Base-by-base conservation (phyloP, 2,329 filamentous ascomycete genomes). In the Ascochyta fabae region DNA sequence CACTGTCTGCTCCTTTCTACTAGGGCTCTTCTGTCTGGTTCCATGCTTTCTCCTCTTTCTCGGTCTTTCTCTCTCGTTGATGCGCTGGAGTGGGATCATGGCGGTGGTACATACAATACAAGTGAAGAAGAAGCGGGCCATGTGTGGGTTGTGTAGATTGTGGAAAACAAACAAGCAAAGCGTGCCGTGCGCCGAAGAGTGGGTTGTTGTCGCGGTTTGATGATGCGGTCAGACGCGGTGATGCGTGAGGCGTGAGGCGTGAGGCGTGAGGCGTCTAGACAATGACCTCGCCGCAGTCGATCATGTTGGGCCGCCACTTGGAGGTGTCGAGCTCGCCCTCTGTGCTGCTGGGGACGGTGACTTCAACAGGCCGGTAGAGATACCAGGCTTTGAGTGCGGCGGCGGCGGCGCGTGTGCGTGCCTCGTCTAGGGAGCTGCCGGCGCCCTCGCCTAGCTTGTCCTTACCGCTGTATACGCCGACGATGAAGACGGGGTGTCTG, bases 371-470 rank as follows among this genome's bases (percentile, higher is more conserved):
- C 74, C 88, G 93, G 80, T 99, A 99, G 48, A 99, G 81, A 77
- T 99, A 99, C 95, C 95, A 99, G 6, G 88, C 84, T 82, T 96
- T 96, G 71, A 99, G 81, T 16, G 92, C 88, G 60, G 89, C 88
- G 69, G 96, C 93, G 34, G 91, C 87, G 19, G 95, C 95, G 74
- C 91, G 85, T 61, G 85, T 83, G 61, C 91, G 86, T 29, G 90
- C 94, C 68, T 92, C 85, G 63, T 92, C 83, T 53, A 98, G 80
- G 75, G 85, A 93, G 44, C 88, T 80, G 23, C 90, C 95, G 19
- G 88, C 84, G n/a, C 88, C 95, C 79, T 99, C 94, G 52, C 94
- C 95, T 38, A 99, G 82, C 83, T 95, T 94, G 74, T 99, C 93
- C 58, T 83, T 82, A 47, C 94, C 95, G 64, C 90, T 96, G 80